Base-by-base conservation (phyloP, 2,329 filamentous ascomycete genomes). In the Domatiomyces catenatus region DNA sequence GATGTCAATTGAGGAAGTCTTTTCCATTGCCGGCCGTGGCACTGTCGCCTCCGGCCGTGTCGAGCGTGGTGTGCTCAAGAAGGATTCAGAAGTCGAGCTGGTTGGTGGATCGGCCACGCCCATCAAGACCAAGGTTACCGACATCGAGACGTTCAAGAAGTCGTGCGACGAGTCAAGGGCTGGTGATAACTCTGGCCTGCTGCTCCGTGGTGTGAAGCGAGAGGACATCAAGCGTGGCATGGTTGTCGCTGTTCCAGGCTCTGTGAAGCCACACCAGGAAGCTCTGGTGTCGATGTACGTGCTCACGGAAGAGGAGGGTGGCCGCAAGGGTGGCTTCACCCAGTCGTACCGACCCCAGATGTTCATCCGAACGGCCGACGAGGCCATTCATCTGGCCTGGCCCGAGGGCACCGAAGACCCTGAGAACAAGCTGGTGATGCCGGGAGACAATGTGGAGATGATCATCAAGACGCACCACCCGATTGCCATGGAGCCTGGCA, bases 111-210 rank as follows among this genome's bases (percentile, higher is more conserved):
- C 83, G 60, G 70, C 72, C 51, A 77, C 81, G 45, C 73, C 86
- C 59, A 86, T 96, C 76, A 95, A 93, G 81, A 96, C 92, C 70
- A 96, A 95, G 78, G 90, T 98, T 59, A 98, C 92, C 64, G 93
- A 98, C 66, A 96, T 98, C 61, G 92, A 98, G 77, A 98, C 90
- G 59, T 98, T 98, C 79, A 95, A 96, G 80, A 98, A 98, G 80
- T 93, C 88, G 47, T 96, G 92, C 71, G 89, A 95, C 52, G 87
- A 94, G 73, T 94, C 90, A 53, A 81, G 86, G 63, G 92, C 92
- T 55, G 92, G 92, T 69, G 92, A 98, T 73, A 98, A 96, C 81
- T 95, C 92, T 22, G 92, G 92, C 66, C 84, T 98, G 39, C 80
- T 98, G 50, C 83, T 98, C 69, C 87, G 92, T 73, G 90, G 92